phyloP scores from a whole-genome alignment of 352 stramenopile genomes.

The Stramenopiles sp. region DNA sequence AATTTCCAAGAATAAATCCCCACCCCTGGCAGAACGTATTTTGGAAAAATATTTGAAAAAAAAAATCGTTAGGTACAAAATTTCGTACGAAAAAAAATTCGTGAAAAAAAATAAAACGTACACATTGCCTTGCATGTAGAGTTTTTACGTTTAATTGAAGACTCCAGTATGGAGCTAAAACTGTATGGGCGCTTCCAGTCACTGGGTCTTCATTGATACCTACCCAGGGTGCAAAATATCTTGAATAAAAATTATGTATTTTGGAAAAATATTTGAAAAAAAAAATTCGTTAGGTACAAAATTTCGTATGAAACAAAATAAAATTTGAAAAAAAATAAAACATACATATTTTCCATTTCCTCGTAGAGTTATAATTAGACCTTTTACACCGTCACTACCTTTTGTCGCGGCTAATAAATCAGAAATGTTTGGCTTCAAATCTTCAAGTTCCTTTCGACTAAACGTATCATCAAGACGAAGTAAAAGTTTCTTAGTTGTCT shows the following conservation, averaged over 20 bases:
- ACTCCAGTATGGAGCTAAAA: slow-evolving; percentile 23
- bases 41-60: too few species aligned
- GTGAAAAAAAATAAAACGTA: too few species aligned
- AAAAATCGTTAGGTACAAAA: too few species aligned
- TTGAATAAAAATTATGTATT: slow-evolving; percentile 8
- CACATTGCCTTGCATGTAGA: slow-evolving; percentile 20
- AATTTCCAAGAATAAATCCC: too few species aligned
- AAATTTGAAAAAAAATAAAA: slow-evolving; percentile 1
- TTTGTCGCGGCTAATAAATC: not conserved
- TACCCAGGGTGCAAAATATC: slow-evolving; percentile 27
- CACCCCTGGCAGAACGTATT: too few species aligned
- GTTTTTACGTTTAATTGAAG: slow-evolving; percentile 19
- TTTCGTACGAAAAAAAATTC: too few species aligned
- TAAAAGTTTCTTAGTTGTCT: slow-evolving; percentile 4
- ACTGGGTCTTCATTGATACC: slow-evolving; percentile 28
- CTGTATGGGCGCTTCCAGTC: slow-evolving; percentile 27
- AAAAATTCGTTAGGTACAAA: slow-evolving; percentile 4
- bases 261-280: not conserved
- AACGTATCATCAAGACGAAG: slow-evolving; percentile 5
- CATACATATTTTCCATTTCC: not conserved
- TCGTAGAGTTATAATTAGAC: too few species aligned
- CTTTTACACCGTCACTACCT: not conserved
- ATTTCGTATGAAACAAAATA: slow-evolving; percentile 4
- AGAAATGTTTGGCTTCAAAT: slow-evolving; percentile 1
- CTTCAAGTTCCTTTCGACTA: not conserved